Base-by-base conservation (phyloP, 306 rosid genomes). In the Quillaja saponaria region DNA sequence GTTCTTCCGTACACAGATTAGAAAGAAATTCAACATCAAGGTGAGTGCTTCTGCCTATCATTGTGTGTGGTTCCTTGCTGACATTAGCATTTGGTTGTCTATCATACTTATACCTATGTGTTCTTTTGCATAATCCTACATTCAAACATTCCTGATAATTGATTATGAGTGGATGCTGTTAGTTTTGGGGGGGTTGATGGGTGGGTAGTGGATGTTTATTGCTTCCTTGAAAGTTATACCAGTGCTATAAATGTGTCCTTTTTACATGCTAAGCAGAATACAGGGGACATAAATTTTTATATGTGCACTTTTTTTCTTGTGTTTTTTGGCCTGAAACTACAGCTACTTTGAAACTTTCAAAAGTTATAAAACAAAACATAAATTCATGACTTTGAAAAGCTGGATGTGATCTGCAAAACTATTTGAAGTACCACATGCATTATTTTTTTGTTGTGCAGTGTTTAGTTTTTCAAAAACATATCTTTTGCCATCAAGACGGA, bases 21-120 rank as follows among this genome's bases (percentile, higher is more conserved):
- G 82, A 64, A 94, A 72, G 85, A 94, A 87, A 80, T 94, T 94
- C 77, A 94, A 94, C 80, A 90, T 94, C 69, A 82, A 85, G 95
- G 99, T 90, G 28, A 68, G 75, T 17, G 34, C 49, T 45, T 39
- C 11, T 68, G 58, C 53, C 44, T 55, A 28, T 6, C n/a, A 3
- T 44, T 40, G 18, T 70, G 38, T 66, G 6, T 34, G 8, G 42
- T 25, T 61, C 33, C 75, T 51, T 52, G 9, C 63, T 33, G 13
- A 14, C 51, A 16, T 28, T 11, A 31, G 17, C 58, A 44, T 7
- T 66, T 54, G 31, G 58, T 52, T 56, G 53, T 25, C 4, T 25
- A 4, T 34, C 42, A 17, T 39, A 25, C 2, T 45, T 47, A 13
- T 12, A 31, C 20, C 15, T 34, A 33, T 16, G 34, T 39, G 12